Base-by-base conservation (phyloP, 148 eudicot genomes). In the Polygonum aviculare region DNA sequence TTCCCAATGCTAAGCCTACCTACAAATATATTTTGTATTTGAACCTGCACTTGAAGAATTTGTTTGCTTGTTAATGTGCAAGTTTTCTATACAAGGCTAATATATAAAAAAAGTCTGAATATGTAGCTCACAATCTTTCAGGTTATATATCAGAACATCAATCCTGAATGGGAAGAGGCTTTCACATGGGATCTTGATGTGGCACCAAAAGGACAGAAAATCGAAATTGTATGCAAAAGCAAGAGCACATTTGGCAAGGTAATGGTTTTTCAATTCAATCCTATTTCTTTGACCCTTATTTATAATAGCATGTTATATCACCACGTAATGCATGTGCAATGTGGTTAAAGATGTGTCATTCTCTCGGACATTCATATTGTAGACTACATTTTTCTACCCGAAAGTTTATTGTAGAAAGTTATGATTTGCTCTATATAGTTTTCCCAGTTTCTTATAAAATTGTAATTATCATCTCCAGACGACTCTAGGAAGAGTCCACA, bases 161-260 rank as follows among this genome's bases (percentile, higher is more conserved):
- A 88, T 74, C 97, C 97, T 26, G 93, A 90, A 75, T 90, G 95
- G 97, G 80, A 84, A 79, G 94, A 92, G 84, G 89, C 83, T 19
- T 90, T 90, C 83, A 90, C 85, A 39, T 90, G 97, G 97, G 87
- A 85, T 50, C 90, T 92, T 84, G 95, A 92, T 75, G 90, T 86
- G 35, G 95, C 97, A 31, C 97, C 95, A 4, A 92, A 89, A 84
- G 97, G 97, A 65, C 97, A 92, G 81, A 92, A 88, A 79, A 80
- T 90, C n/a, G 90, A 92, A 74, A 92, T 92, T 45, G 72, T 79
- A 45, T 92, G 97, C 87, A 88, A 86, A 85, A 90, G 90, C 88
- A 92, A 79, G 83, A 88, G 82, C 80, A 90, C 94, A 11, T 90
- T 92, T 40, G 97, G 93, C 69, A 92, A 90, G 95, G 97, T 90